A percentile compares a stretch with the other conserved stretches of the same genome.
phyloP scores from a whole-genome alignment of 1,284 basidiomycete genomes.

The Inonotus obliquus region DNA sequence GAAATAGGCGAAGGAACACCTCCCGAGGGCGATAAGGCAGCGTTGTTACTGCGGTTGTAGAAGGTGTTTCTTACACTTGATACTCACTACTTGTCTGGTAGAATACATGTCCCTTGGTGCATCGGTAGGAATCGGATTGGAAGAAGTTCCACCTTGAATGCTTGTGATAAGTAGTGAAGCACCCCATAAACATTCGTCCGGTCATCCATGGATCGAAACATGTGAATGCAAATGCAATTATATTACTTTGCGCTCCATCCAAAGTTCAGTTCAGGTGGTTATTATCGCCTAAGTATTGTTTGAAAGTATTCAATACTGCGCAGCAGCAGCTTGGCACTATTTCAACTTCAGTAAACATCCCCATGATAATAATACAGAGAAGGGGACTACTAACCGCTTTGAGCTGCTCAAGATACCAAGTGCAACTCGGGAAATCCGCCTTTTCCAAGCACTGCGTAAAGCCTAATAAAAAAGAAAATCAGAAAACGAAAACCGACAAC shows the following conservation, averaged over 20 bases:
- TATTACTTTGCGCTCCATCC: background rate
- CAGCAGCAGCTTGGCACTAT: constrained; percentile 75
- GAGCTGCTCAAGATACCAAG: constrained; percentile 80
- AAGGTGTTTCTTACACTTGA: background rate
- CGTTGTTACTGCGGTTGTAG: background rate
- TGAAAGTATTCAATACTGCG: constrained; percentile 46
- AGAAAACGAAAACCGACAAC: background rate
- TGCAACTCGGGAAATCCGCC: constrained; percentile 68
- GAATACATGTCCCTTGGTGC: background rate
- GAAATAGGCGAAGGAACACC: background rate
- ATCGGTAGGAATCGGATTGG: constrained; percentile 1
- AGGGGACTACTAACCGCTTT: constrained; percentile 58
- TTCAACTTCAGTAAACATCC: constrained; percentile 3
- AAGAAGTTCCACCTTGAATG: no score
- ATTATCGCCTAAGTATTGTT: background rate
- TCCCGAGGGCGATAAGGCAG: background rate
- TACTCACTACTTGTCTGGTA: background rate
- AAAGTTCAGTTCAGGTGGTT: background rate
- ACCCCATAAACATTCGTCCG: background rate
- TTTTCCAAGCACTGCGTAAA: constrained; percentile 77
- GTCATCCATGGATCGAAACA: background rate
- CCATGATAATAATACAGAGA: constrained; percentile 7
- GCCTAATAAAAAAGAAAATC: constrained; percentile 35
- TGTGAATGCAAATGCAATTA: background rate
- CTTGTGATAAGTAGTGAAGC: no score